Percentiles rank a stretch among this genome's conserved stretches.
These are phyloP conservation scores for Carex scoparia DNA, from an alignment of 176 grass and related monocot genomes.

Conservation along the genomic window DNA sequence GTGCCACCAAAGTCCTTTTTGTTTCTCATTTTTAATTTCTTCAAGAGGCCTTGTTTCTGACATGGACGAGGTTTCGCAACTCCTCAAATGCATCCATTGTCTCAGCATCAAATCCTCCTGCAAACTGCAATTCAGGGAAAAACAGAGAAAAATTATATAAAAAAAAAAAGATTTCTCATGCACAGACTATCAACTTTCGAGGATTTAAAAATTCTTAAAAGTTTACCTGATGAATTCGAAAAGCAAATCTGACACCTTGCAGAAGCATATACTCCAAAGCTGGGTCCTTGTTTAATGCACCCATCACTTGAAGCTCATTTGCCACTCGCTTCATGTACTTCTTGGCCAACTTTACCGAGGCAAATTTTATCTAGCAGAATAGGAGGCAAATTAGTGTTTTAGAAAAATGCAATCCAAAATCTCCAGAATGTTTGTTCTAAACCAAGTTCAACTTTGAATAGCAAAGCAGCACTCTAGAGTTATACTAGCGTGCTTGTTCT, in stretches of 20 bases:
- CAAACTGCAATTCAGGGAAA: slow-evolving; percentile 54
- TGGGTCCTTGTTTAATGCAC: slow-evolving; percentile 78
- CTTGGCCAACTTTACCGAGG: slow-evolving; percentile 91
- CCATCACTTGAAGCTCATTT: slow-evolving; percentile 88
- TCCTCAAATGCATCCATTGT: slow-evolving; percentile 98
- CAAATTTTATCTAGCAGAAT: slow-evolving; percentile 82
- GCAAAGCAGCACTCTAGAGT: not conserved
- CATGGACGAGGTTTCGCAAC: slow-evolving; percentile 83
- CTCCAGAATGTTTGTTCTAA: not conserved
- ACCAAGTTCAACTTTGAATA: not conserved
- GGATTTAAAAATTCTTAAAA: not conserved
- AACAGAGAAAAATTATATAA: not conserved
- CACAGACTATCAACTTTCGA: not conserved
- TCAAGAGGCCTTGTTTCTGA: slow-evolving; percentile 63
- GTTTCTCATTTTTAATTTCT: not conserved
- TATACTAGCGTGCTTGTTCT: not conserved
- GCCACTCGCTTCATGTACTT: slow-evolving; percentile 96
- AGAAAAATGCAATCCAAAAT: not conserved
- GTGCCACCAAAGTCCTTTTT: not conserved
- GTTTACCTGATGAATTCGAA: slow-evolving; percentile 98
- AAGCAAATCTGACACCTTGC: slow-evolving; percentile 96
- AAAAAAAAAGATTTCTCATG: not conserved
- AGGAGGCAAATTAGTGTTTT: not conserved
- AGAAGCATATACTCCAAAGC: slow-evolving; percentile 98
- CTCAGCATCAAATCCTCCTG: slow-evolving; percentile 83